Percentiles rank a stretch among this genome's conserved stretches.
phyloP scores from a whole-genome alignment of 202 grass and related monocot genomes.

The Zoysia matrella region DNA sequence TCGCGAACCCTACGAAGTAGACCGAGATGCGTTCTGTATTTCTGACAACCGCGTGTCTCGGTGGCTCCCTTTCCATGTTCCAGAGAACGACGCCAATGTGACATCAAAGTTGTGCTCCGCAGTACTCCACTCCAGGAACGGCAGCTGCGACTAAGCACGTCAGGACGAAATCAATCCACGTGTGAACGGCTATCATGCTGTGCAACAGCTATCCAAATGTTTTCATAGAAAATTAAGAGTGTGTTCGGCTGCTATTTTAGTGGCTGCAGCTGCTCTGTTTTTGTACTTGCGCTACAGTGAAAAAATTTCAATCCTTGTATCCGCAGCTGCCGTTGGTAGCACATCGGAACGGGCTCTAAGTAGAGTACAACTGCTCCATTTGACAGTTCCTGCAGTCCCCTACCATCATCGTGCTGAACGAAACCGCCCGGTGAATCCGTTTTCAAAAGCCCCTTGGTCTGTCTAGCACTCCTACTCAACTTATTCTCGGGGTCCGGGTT shows the following conservation, averaged over 20 bases:
- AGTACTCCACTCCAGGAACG: neutral
- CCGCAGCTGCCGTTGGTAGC: no score
- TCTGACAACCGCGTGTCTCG: neutral
- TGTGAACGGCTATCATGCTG: no score
- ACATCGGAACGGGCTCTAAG: no score
- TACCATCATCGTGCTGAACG: neutral
- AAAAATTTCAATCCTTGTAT: no score
- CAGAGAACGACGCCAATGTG: neutral
- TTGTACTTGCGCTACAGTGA: no score
- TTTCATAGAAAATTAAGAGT: no score
- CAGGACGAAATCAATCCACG: no score
- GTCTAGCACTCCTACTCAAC: no score
- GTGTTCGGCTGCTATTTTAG: no score
- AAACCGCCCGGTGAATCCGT: neutral
- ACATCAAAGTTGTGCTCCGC: neutral
- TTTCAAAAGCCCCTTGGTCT: neutral
- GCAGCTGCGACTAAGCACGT: neutral
- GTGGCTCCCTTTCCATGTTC: neutral
- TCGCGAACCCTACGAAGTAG: neutral
- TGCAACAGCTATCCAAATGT: no score
- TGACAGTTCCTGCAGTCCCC: neutral
- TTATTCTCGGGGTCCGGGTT: constrained; percentile 8
- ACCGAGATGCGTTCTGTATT: neutral
- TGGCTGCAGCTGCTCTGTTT: no score
- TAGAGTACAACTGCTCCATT: no score